Evolutionary conservation across 1,139 yeast species (phyloP), one percentile per base, ranked within the genome.

Genomic region (Geotrichum klebahnii): DNA sequence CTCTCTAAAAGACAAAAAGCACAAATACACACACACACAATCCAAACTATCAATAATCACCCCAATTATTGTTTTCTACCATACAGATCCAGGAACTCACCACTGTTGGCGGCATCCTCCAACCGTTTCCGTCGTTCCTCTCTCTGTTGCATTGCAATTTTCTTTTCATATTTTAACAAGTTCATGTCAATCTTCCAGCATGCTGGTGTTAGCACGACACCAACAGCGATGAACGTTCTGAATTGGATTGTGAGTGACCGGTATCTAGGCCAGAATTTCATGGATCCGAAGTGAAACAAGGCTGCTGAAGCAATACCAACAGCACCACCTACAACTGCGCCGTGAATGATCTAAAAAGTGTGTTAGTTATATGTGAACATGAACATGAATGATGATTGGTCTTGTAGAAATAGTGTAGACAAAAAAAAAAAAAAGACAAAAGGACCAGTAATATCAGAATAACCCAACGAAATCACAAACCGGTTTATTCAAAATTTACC

Each of bases 191-290:
- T 63, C 33, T 54, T 50, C 44, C 57, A 62, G 42, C 63, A 59
- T 3, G 67, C 67, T 16, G 60, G 62, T 1, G 59, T 58, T 17
- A 62, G 46, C 20, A 62, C 54, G 36, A 61, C 61, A n/a, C 64
- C 59, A 8, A 64, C 40, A 43, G 58, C 63, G 22, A 64, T 54
- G 41, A 59, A 64, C 5, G 63, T 60, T 36, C 58, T 57, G 55
- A 64, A 62, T 47, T 58, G 67, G 23, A 56, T 50, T 5, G 67
- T 62, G 6, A 64, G 55, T 17, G 41, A 47, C 23, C 54, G 45
- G 49, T 64, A 64, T 5, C 51, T 36, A 1, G 67, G 65, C 60
- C 58, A 60, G 49, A 48, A 63, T 22, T 43, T 24, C 46, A 48
- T 44, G 3, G 50, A 44, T 9, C 37, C 51, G 42, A 58, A 52